Evolutionary conservation across 805 yeast genomes (phyloP).

Genomic region (Sugiyamaella qingdaonensis): DNA sequence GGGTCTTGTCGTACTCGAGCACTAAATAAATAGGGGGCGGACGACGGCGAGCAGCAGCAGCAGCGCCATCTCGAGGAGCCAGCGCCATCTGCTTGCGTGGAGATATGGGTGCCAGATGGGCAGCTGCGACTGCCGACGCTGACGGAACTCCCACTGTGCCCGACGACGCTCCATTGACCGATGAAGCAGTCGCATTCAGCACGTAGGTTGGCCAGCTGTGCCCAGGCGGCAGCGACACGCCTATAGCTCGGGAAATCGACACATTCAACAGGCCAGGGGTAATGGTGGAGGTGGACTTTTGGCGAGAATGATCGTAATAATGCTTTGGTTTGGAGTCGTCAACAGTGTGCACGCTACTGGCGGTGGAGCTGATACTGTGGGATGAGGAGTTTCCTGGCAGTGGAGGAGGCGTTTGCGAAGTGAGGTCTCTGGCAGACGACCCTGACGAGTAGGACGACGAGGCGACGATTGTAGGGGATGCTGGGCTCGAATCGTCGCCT

Average conservation of each 20-base stretch:
- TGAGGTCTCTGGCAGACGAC: constrained; percentile 1
- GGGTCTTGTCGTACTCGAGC: constrained; percentile 91
- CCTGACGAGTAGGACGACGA: constrained; percentile 2
- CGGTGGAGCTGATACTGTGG: background rate
- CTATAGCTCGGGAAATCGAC: constrained; percentile 14
- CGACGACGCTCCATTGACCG: constrained; percentile 4
- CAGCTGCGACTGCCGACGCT: background rate
- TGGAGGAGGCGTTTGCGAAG: background rate
- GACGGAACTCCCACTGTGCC: background rate
- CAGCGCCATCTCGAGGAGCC: background rate
- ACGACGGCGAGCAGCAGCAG: constrained; percentile 6
- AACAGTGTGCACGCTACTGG: background rate
- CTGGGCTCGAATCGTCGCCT: constrained; percentile 2
- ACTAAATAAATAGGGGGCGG: constrained; percentile 73
- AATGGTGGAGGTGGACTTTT: constrained; percentile 16
- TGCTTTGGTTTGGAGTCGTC: background rate
- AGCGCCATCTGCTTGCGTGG: constrained; percentile 7
- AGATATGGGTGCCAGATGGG: constrained; percentile 4
- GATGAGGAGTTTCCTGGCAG: background rate
- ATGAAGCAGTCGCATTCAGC: constrained; percentile 3
- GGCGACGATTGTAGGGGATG: background rate
- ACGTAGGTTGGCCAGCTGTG: constrained; percentile 7
- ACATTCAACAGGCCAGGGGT: constrained; percentile 20
- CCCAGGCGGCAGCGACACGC: constrained; percentile 8
- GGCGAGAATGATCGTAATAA: background rate